These are phyloP conservation scores for Hanseniaspora sp. DNA, from an alignment of 1,139 yeast genomes.

Conservation along the genomic window DNA sequence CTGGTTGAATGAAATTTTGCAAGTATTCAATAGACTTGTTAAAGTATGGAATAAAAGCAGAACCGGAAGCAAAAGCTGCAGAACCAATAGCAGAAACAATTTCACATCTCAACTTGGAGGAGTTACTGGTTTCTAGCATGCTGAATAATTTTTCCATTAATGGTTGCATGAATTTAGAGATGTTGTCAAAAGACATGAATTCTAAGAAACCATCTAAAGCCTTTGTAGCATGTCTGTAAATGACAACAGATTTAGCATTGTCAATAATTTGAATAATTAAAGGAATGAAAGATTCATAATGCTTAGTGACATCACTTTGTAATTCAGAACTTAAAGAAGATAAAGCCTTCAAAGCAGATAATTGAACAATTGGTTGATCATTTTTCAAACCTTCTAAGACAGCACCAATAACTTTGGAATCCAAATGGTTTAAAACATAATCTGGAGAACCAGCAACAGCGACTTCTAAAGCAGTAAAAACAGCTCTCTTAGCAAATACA, in stretches of 20 bases:
- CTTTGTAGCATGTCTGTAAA: slow-evolving; percentile 81
- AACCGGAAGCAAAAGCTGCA: slow-evolving; percentile 91
- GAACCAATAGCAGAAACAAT: slow-evolving; percentile 95
- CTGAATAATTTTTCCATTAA: slow-evolving; percentile 80
- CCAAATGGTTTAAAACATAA: slow-evolving; percentile 63
- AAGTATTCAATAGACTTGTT: slow-evolving; percentile 66
- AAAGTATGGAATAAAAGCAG: slow-evolving; percentile 75
- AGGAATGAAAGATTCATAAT: slow-evolving; percentile 74
- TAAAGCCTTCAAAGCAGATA: slow-evolving; percentile 77
- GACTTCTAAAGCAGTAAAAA: slow-evolving; percentile 67
- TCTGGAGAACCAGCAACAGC: slow-evolving; percentile 93
- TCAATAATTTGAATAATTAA: slow-evolving; percentile 80
- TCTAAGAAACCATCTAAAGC: slow-evolving; percentile 89
- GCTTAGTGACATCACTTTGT: slow-evolving; percentile 72
- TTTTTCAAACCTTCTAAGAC: slow-evolving; percentile 71
- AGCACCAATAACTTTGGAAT: slow-evolving; percentile 54
- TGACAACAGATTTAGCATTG: slow-evolving; percentile 67
- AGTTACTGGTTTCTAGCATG: slow-evolving; percentile 56
- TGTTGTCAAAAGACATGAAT: slow-evolving; percentile 78
- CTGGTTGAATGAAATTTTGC: slow-evolving; percentile 67
- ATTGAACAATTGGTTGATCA: slow-evolving; percentile 62
- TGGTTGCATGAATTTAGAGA: slow-evolving; percentile 70
- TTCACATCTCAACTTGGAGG: slow-evolving; percentile 64
- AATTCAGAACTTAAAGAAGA: slow-evolving; percentile 71
- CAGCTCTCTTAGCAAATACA: slow-evolving; percentile 78